Conservation (phyloP, 2,329 filamentous ascomycete species). For the Cryphonectria radicalis region DNA sequence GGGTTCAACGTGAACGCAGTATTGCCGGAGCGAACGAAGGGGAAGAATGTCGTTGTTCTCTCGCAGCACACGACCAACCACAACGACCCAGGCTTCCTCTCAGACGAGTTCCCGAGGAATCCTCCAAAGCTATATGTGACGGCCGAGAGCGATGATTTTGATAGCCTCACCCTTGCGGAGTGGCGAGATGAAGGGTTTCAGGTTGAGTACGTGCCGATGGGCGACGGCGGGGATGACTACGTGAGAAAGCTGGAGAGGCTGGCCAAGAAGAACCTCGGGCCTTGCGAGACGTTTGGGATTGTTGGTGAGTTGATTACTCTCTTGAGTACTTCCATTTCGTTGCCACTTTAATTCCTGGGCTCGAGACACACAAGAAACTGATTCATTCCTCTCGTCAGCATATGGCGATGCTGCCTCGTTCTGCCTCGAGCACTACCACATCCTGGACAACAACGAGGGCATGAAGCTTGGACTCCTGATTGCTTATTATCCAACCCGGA, state of each 20-base stretch:
- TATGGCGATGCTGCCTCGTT: conserved; percentile 49
- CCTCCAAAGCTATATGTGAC: conserved; percentile 49
- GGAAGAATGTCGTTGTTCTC: conserved; percentile 25
- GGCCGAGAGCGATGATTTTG: conserved; percentile 48
- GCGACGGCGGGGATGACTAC: conserved; percentile 41
- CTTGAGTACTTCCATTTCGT: neutral
- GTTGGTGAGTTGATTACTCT: conserved; percentile 39
- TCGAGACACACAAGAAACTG: neutral
- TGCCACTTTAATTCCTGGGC: neutral
- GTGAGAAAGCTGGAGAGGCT: conserved; percentile 40
- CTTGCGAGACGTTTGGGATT: conserved; percentile 50
- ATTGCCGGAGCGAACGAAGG: conserved; percentile 14
- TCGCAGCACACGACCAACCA: conserved; percentile 39
- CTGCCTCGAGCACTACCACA: conserved; percentile 51
- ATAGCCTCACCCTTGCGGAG: conserved; percentile 41
- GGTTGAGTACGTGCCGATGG: conserved; percentile 48
- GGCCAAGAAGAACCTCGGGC: conserved; percentile 40
- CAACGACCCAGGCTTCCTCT: conserved; percentile 48
- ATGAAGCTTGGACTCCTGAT: conserved; percentile 48
- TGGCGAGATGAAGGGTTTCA: conserved; percentile 50
- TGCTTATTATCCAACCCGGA: conserved; percentile 50
- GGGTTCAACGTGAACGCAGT: conserved; percentile 16
- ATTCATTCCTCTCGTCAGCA: conserved; percentile 35
- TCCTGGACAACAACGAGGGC: conserved; percentile 49
- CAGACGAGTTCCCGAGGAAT: conserved; percentile 43